Percentiles rank a stretch among this genome's conserved stretches.
Conservation (phyloP, 768 basidiomycete species). For the Tricholoma saponaceum region DNA sequence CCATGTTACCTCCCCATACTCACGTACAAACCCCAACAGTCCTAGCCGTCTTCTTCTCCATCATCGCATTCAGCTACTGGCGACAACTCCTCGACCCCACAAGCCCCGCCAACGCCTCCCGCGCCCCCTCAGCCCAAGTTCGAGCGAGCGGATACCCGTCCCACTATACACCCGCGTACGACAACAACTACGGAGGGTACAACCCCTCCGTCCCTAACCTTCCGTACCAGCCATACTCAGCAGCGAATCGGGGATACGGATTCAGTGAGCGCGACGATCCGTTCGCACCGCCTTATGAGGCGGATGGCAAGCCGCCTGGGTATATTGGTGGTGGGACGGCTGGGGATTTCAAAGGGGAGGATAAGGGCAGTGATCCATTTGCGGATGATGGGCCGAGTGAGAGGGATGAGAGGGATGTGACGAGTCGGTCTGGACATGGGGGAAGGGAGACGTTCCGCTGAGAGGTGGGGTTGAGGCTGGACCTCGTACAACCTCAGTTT, state of each 20-base stretch:
- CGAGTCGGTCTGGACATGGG: conserved; percentile 34
- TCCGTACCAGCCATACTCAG: conserved; percentile 21
- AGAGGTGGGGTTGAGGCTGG: neutral
- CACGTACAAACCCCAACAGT: conserved; percentile 29
- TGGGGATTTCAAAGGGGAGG: conserved; percentile 28
- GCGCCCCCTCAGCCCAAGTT: conserved; percentile 38
- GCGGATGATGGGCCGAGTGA: conserved; percentile 36
- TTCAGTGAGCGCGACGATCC: conserved; percentile 36
- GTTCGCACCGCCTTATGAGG: conserved; percentile 29
- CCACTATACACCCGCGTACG: conserved; percentile 62
- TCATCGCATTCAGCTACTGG: conserved; percentile 66
- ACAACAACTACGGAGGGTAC: conserved; percentile 59
- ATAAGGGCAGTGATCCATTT: conserved; percentile 48
- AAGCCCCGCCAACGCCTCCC: conserved; percentile 46
- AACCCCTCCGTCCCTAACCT: conserved; percentile 32
- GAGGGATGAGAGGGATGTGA: conserved; percentile 37
- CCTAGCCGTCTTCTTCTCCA: conserved; percentile 56
- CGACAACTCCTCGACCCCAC: conserved; percentile 72
- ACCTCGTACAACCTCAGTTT: neutral
- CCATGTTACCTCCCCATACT: neutral
- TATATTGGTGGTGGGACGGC: conserved; percentile 35
- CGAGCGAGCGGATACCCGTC: conserved; percentile 37
- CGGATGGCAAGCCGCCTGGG: conserved; percentile 40
- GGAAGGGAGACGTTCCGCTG: conserved; percentile 27
- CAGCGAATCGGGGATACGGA: conserved; percentile 27